A percentile compares a stretch with the other conserved stretches of the same genome.
These are phyloP conservation scores for Epicoccum sorghinum DNA, from an alignment of 2,329 filamentous ascomycete genomes.

Conservation along the genomic window DNA sequence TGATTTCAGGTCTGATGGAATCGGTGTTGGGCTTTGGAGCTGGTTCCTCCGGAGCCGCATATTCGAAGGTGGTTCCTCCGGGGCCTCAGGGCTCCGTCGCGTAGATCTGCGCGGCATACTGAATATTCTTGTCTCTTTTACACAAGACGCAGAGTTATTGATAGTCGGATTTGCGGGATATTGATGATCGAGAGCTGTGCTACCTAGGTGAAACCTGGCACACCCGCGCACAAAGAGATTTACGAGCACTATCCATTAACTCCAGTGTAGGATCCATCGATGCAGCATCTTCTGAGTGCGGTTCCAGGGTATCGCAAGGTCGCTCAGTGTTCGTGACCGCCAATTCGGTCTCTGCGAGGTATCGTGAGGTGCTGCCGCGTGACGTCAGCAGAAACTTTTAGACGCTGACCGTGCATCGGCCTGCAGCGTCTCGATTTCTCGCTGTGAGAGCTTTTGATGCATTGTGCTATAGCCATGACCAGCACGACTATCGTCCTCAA, in stretches of 20 bases:
- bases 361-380: constrained; percentile 11
- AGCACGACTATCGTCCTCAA: no score
- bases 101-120: constrained; percentile 1
- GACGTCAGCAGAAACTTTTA: constrained; percentile 21
- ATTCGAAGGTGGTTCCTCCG: background rate
- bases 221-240: background rate
- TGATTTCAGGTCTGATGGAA: background rate
- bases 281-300: background rate
- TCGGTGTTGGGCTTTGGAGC: background rate
- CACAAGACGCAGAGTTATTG: background rate
- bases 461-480: no score
- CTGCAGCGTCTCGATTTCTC: constrained; percentile 3
- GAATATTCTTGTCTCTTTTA: no score
- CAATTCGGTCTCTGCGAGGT: background rate
- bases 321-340: background rate
- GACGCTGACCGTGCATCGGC: constrained; percentile 11
- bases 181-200: background rate
- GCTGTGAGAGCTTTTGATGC: no score
- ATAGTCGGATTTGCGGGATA: background rate
- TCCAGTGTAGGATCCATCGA: background rate
- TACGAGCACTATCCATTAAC: background rate
- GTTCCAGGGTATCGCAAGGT: background rate
- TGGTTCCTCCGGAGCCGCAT: background rate
- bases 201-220: background rate
- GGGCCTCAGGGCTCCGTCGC: background rate